Conservation (phyloP, 2,329 filamentous ascomycete genomes). For the Fusarium falciforme region DNA sequence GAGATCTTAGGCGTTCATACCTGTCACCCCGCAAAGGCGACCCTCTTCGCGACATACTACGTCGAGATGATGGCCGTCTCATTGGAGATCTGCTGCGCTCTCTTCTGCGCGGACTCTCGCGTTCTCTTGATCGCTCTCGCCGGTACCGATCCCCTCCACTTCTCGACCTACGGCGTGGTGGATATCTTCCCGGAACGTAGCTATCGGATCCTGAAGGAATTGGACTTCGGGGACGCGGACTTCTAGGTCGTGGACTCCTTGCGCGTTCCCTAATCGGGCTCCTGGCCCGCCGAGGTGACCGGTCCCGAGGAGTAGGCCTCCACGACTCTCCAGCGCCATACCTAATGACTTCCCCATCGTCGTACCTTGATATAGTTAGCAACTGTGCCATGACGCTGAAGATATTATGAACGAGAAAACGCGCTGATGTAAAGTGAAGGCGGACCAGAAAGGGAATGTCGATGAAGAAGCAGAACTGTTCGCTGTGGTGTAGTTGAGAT, state of each 20-base stretch:
- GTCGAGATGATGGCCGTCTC: conserved; percentile 53
- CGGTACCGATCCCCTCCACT: conserved; percentile 56
- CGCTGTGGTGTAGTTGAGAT: not conserved
- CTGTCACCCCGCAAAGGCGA: conserved; percentile 52
- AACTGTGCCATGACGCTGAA: not conserved
- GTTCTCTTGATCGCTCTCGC: conserved; percentile 55
- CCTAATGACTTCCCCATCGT: conserved; percentile 71
- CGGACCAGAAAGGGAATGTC: not conserved
- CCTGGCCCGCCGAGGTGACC: conserved; percentile 54
- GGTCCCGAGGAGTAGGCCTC: conserved; percentile 66
- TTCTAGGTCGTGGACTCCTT: conserved; percentile 54
- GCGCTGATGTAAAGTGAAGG: conserved; percentile 9
- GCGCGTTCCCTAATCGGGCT: conserved; percentile 48
- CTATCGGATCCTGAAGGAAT: conserved; percentile 56
- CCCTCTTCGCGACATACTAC: conserved; percentile 51
- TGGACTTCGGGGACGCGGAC: conserved; percentile 52
- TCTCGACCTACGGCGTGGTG: conserved; percentile 55
- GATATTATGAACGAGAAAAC: not conserved
- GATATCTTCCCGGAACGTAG: conserved; percentile 59
- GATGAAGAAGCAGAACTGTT: not conserved
- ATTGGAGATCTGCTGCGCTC: conserved; percentile 52
- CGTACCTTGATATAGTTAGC: conserved; percentile 57
- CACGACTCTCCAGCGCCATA: conserved; percentile 73
- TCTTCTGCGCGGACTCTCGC: conserved; percentile 52
- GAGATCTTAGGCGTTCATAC: conserved; percentile 54